phyloP scores from a whole-genome alignment of 2,329 filamentous ascomycete genomes.

The Capronia epimyces region DNA sequence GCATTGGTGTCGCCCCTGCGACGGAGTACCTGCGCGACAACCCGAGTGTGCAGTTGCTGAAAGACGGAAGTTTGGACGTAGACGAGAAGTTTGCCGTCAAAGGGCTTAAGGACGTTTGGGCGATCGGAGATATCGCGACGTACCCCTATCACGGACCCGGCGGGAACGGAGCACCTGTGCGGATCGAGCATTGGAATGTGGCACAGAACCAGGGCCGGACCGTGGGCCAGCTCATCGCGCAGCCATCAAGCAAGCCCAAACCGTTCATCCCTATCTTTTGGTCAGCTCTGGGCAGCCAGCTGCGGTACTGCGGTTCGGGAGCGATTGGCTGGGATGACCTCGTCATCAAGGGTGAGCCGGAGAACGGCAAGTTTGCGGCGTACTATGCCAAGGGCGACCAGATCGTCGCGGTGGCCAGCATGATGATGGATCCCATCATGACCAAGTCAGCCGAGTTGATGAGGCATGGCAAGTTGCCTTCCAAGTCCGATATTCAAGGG shows the following conservation, averaged over 20 bases:
- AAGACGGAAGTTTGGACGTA: constrained; percentile 79
- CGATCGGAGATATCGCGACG: constrained; percentile 89
- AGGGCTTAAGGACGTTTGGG: constrained; percentile 77
- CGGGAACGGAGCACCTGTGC: constrained; percentile 63
- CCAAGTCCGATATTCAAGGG: constrained; percentile 67
- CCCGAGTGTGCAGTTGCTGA: constrained; percentile 61
- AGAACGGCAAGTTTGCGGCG: constrained; percentile 75
- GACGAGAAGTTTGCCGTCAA: constrained; percentile 73
- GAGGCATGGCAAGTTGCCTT: constrained; percentile 73
- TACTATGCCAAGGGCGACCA: constrained; percentile 84
- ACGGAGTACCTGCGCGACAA: constrained; percentile 78
- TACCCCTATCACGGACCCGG: constrained; percentile 92
- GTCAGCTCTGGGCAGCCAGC: constrained; percentile 82
- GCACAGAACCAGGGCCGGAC: constrained; percentile 85
- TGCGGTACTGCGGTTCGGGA: constrained; percentile 91
- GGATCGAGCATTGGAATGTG: constrained; percentile 97
- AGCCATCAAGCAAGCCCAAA: constrained; percentile 56
- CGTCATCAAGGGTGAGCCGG: constrained; percentile 69
- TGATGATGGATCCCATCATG: constrained; percentile 87
- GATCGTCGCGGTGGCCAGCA: constrained; percentile 83
- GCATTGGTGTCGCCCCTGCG: constrained; percentile 79
- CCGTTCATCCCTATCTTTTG: constrained; percentile 93
- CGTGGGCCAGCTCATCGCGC: constrained; percentile 70
- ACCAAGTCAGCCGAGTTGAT: constrained; percentile 77
- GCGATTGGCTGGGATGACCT: constrained; percentile 78